Evolutionary conservation across 1,284 basidiomycete species (phyloP).

Genomic region (Apiotrichum siamense): DNA sequence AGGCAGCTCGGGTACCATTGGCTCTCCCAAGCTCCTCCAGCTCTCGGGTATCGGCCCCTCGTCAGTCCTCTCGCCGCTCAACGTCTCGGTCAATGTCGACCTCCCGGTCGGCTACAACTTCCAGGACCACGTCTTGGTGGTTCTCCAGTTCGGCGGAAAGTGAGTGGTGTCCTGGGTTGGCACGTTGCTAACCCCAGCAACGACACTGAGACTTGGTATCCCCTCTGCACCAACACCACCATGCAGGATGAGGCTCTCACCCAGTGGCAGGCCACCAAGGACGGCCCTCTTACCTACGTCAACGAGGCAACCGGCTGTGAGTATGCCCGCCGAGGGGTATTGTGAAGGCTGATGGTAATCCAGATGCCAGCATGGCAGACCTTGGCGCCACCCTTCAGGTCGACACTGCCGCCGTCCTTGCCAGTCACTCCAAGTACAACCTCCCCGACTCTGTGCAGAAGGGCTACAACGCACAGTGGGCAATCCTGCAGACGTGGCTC

Average conservation of each 20-base stretch:
- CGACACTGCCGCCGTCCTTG: constrained; percentile 59
- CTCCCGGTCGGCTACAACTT: constrained; percentile 27
- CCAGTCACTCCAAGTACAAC: constrained; percentile 55
- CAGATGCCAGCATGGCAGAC: constrained; percentile 24
- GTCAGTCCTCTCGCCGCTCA: constrained; percentile 7
- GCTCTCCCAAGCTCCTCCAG: constrained; percentile 16
- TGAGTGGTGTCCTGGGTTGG: background rate
- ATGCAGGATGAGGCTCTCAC: constrained; percentile 25
- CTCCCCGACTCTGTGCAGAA: constrained; percentile 38
- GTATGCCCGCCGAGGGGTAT: constrained; percentile 7
- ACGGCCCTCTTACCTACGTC: constrained; percentile 45
- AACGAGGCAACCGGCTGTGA: constrained; percentile 47
- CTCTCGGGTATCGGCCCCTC: constrained; percentile 17
- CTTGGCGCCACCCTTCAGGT: constrained; percentile 60
- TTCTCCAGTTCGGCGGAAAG: constrained; percentile 33
- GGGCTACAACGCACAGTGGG: constrained; percentile 36
- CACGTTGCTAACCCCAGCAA: constrained; percentile 16
- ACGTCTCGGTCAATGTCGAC: constrained; percentile 17
- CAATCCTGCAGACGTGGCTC: constrained; percentile 35
- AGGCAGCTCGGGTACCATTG: constrained; percentile 1
- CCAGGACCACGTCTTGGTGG: constrained; percentile 29
- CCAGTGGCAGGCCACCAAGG: constrained; percentile 26
- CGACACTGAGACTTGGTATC: constrained; percentile 34
- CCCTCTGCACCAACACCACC: constrained; percentile 25
- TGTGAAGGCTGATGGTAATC: background rate